Base-by-base conservation (phyloP, 345 rosid species). In the Arabis alpina region DNA sequence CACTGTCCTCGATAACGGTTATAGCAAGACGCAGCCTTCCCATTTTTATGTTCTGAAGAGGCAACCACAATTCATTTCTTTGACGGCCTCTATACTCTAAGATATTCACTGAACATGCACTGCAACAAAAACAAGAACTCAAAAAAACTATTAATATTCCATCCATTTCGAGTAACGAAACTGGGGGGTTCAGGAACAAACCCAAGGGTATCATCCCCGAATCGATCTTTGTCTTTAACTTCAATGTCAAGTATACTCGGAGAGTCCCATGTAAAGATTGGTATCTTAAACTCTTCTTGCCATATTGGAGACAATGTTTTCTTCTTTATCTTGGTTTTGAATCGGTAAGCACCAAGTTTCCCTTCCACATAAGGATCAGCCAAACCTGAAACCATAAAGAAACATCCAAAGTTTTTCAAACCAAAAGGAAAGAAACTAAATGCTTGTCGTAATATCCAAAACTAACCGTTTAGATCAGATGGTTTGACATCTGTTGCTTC, bases 331-430 rank as follows among this genome's bases (percentile, higher is more conserved):
- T 85, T 83, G 4, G 96, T 91, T 85, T 82, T 88, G 79, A 94
- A 88, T 64, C 83, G 82, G 78, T 87, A 88, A 7, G 86, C 73
- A 25, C 98, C 97, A 50, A 91, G 85, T 66, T 84, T 84, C 61
- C 99, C 99, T 70, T 88, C 91, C 70, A 91, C 93, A 32, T 91
- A 94, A 30, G 98, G 99, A 83, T 91, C 97, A 61, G 98, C 89
- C 76, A 89, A 80, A 55, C 99, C 99, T 94, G 88, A 68, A 84
- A 60, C 64, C 64, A 50, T 5, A 3, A 28, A 2, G 5, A 8
- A 51, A 28, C 59, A 57, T 50, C 73, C 56, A 63, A 15, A 34
- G 59, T 37, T 48, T 45, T 25, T 12, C 24, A 63, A 50, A 34
- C 48, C 6, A 41, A 54, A 37, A 36, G 12, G 43, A 36, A 41